Evolutionary conservation across 441 rosid genomes (phyloP).

Genomic region (Populus trichocarpa): DNA sequence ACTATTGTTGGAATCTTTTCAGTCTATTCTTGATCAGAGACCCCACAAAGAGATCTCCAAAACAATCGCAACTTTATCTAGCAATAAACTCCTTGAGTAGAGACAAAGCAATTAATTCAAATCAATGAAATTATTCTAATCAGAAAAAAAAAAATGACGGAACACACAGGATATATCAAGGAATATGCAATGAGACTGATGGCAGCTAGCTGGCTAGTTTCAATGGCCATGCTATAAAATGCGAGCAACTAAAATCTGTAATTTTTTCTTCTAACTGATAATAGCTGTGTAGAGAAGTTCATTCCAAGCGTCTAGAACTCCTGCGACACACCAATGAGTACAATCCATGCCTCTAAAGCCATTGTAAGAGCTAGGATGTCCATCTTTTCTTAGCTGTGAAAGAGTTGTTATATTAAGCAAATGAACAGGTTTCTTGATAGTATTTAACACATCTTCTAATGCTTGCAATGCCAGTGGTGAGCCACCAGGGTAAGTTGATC

Average conservation of each 20-base stretch:
- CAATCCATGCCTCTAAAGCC: conserved; percentile 57
- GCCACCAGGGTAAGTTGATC: conserved; percentile 59
- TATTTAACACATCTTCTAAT: conserved; percentile 47
- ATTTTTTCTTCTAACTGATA: conserved; percentile 8
- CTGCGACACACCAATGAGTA: conserved; percentile 93
- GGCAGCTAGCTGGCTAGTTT: not conserved
- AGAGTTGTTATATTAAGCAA: conserved; percentile 69
- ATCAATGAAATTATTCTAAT: too few relatives aligned
- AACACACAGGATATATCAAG: too few relatives aligned
- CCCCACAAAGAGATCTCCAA: too few relatives aligned
- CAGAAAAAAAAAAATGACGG: too few relatives aligned
- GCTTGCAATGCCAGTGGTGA: conserved; percentile 55
- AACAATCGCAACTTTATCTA: too few relatives aligned
- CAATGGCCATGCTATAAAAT: not conserved
- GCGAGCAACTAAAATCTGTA: not conserved
- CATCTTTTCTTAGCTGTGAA: conserved; percentile 82
- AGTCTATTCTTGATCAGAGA: too few relatives aligned
- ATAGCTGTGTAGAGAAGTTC: conserved; percentile 57
- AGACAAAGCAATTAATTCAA: too few relatives aligned
- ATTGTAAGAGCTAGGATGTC: conserved; percentile 68
- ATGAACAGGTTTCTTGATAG: conserved; percentile 53
- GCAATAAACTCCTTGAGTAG: too few relatives aligned
- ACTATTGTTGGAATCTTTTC: too few relatives aligned
- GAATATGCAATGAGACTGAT: too few relatives aligned
- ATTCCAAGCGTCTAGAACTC: conserved; percentile 95